Base-by-base conservation (phyloP, 306 rosid species). In the Begonia masoniana region DNA sequence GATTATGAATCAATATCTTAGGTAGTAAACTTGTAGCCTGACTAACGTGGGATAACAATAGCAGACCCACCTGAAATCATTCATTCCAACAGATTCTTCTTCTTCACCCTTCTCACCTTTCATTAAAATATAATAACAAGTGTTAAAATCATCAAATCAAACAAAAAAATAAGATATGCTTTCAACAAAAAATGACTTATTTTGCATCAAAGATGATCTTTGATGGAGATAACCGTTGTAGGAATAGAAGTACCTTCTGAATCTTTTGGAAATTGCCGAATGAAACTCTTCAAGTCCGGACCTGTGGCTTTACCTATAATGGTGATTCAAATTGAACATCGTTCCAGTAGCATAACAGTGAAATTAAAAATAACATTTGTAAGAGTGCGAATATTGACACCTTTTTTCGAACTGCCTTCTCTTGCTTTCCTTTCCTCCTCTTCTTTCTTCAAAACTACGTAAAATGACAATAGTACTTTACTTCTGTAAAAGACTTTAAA, bases 201-300 rank as follows among this genome's bases (percentile, higher is more conserved):
- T 21, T 21, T 21, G 24, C 24, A 31, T 6, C 39, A 7, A 31
- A 31, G 39, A 31, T 31, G 3, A 31, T 31, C 9, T 5, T 31
- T 12, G 61, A 57, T 5, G 36, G 12, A 21, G 17, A 21, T 47
- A 3, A 7, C 43, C 0, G 9, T n/a, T 7, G 9, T n/a, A 14
- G 21, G 19, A 4, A 17, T 23, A 58, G 52, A 58, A 15, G 24
- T 48, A 59, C 31, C 15, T 83, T 91, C 74, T 3, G 91, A 77
- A 69, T 76, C 36, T 13, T 17, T 69, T 43, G 81, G 88, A 55
- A 86, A 74, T 69, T 91, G 99, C 70, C 43, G 84, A 50, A 91
- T 71, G 64, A 91, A 91, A 74, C 92, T 83, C 70, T 69, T 81
- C 74, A 91, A 71, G 68, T 91, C 92, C 39, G 96, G 88, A 58